These are phyloP conservation scores for Anthracocystis panici-leucophaei DNA, from an alignment of 1,284 basidiomycete species.

Conservation along the genomic window DNA sequence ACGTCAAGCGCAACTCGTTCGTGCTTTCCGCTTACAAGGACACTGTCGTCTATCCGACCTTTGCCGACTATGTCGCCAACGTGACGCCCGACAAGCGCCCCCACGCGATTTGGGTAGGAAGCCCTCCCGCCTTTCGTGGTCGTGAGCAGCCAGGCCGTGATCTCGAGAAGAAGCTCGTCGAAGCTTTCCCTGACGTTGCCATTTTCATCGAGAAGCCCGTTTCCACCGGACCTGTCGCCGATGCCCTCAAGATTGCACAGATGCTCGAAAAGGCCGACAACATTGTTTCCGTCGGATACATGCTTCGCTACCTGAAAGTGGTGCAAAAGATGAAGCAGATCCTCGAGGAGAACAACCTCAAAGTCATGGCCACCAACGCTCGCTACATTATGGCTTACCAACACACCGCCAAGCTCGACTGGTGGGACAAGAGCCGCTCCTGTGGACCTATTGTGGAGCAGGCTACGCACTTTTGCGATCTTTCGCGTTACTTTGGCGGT, in stretches of 20 bases:
- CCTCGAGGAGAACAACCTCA: constrained; percentile 91
- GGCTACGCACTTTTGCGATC: constrained; percentile 81
- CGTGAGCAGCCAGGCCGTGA: constrained; percentile 76
- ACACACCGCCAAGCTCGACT: constrained; percentile 80
- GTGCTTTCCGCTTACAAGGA: constrained; percentile 92
- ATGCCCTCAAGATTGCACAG: constrained; percentile 70
- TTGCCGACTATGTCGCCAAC: constrained; percentile 84
- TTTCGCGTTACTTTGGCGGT: constrained; percentile 97
- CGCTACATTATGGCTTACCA: constrained; percentile 93
- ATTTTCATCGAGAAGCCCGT: constrained; percentile 96
- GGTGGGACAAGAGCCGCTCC: constrained; percentile 97
- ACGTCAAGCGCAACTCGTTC: constrained; percentile 92
- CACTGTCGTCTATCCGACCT: constrained; percentile 86
- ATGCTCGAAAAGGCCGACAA: constrained; percentile 71
- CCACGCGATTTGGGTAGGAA: constrained; percentile 86
- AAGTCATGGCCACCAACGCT: constrained; percentile 96
- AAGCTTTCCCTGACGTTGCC: constrained; percentile 79
- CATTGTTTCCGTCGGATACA: constrained; percentile 89
- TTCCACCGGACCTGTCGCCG: constrained; percentile 80
- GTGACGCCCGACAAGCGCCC: constrained; percentile 73
- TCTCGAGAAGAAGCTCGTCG: constrained; percentile 89
- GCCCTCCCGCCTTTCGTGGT: constrained; percentile 88
- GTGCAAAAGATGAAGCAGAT: constrained; percentile 97
- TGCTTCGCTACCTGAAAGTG: constrained; percentile 73
- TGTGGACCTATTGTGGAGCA: constrained; percentile 94